Conservation (phyloP, 192 early-diverging fungal genomes). For the Podila clonocystis region DNA sequence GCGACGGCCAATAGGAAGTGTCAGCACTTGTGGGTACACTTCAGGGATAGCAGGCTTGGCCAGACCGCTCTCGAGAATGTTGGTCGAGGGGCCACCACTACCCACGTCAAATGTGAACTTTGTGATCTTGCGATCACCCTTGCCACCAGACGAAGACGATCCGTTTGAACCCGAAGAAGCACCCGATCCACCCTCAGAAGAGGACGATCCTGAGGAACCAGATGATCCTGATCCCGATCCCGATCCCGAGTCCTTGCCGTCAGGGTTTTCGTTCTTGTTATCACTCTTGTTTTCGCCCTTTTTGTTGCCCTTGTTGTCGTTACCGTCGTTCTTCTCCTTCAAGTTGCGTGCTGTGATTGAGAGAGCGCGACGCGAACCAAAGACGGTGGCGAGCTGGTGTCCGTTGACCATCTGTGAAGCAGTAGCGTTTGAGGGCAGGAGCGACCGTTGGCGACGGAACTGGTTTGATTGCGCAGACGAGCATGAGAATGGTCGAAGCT, state of each 20-base stretch:
- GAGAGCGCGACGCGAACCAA: constrained; percentile 28
- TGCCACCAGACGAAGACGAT: constrained; percentile 15
- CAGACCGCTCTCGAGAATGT: constrained; percentile 71
- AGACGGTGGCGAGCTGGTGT: neutral
- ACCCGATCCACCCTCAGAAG: neutral
- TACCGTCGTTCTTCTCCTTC: constrained; percentile 36
- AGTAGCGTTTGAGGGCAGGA: constrained; percentile 17
- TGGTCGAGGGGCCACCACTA: constrained; percentile 47
- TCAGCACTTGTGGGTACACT: constrained; percentile 92
- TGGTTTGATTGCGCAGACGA: constrained; percentile 20
- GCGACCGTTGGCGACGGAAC: constrained; percentile 14
- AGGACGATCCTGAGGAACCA: constrained; percentile 10
- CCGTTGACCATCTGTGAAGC: neutral
- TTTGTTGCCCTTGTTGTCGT: constrained; percentile 1
- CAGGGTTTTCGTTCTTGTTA: constrained; percentile 23
- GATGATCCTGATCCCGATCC: constrained; percentile 25
- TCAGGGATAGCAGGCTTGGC: constrained; percentile 88
- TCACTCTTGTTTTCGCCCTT: constrained; percentile 9
- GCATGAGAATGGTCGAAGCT: constrained; percentile 37
- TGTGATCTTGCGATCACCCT: constrained; percentile 19
- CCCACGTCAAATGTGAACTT: constrained; percentile 50
- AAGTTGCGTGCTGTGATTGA: constrained; percentile 32
- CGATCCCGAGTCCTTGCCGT: constrained; percentile 30
- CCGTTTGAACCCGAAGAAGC: constrained; percentile 21
- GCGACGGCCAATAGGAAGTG: constrained; percentile 91